A percentile compares a stretch with the other conserved stretches of the same genome.
Evolutionary conservation across 257 asterid genomes (phyloP).

Genomic region (Galeopsis tetrahit): DNA sequence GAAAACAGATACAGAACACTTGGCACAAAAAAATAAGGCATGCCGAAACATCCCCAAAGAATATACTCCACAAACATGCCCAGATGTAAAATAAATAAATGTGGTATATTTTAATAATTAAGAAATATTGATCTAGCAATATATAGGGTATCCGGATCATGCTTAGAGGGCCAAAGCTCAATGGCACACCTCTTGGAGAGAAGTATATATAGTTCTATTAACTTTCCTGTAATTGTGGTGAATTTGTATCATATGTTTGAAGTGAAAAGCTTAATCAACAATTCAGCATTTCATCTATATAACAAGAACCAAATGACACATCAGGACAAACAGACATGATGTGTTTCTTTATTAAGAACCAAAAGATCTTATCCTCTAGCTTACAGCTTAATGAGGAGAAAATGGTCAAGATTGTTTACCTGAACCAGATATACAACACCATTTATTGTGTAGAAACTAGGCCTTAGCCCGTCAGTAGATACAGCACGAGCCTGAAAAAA

Average conservation of each 20-base stretch:
- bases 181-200: not conserved
- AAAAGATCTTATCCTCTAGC: slow-evolving; percentile 14
- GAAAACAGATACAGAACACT: not conserved
- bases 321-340: not conserved
- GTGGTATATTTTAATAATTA: not conserved
- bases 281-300: not conserved
- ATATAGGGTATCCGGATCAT: not conserved
- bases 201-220: not conserved
- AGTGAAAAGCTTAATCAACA: not conserved
- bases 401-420: slow-evolving; percentile 51
- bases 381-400: not conserved
- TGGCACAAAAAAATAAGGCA: slow-evolving; percentile 2
- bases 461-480: slow-evolving; percentile 93
- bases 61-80: slow-evolving; percentile 4
- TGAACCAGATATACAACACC: slow-evolving; percentile 81
- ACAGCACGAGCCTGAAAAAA: slow-evolving; percentile 88
- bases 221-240: not conserved
- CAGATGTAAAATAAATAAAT: not conserved
- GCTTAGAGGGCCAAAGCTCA: not conserved
- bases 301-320: not conserved
- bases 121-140: slow-evolving; percentile 9
- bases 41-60: not conserved
- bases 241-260: not conserved
- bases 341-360: not conserved
- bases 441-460: slow-evolving; percentile 82